Conservation (phyloP, 164 flowering plant genomes). For the grape (Vitis vinifera) region ASM3070453v1 NC_081808.1:5804501-5805000, state of each 20-base stretch:
- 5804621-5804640: background rate
- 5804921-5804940: too few species aligned
- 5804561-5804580: constrained; percentile 44
- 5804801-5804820: constrained; percentile 5
- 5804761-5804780: constrained; percentile 19
- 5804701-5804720: background rate
- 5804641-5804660: background rate
- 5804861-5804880: too few species aligned
- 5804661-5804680: too few species aligned
- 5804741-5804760: constrained; percentile 30
- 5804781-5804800: constrained; percentile 10
- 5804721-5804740: constrained; percentile 35
- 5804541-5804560: constrained; percentile 18
- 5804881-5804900: too few species aligned
- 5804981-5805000: too few species aligned
- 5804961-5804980: too few species aligned
- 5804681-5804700: background rate
- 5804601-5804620: background rate
- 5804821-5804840: too few species aligned
- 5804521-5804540: constrained; percentile 37
- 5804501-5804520: constrained; percentile 37
- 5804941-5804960: too few species aligned
- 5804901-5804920: too few species aligned
- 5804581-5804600: constrained; percentile 11
- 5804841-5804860: too few species aligned